phyloP scores from a whole-genome alignment of 2,329 filamentous ascomycete genomes.

The Podosphaera aphanis region DNA sequence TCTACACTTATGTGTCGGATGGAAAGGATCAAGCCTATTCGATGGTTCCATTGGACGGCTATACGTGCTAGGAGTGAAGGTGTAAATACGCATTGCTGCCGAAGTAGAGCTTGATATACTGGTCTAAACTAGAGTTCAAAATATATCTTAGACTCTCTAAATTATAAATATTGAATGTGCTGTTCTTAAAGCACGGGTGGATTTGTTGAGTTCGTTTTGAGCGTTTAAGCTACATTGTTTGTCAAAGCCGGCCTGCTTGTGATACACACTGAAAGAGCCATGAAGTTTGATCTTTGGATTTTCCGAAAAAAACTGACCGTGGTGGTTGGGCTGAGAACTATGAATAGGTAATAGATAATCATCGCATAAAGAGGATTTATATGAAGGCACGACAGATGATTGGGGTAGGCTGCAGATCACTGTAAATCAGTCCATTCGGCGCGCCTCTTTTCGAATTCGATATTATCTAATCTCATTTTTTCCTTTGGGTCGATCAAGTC shows the following conservation, averaged over 20 bases:
- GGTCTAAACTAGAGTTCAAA: background rate
- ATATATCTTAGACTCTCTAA: no score
- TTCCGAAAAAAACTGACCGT: no score
- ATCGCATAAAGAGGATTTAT: no score
- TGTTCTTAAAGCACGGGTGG: no score
- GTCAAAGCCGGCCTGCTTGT: no score
- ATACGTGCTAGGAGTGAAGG: slow-evolving; percentile 19
- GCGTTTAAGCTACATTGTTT: no score
- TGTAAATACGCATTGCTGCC: background rate
- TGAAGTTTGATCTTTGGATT: no score
- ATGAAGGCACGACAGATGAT: background rate
- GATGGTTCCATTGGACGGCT: slow-evolving; percentile 15
- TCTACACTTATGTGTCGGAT: slow-evolving; percentile 30
- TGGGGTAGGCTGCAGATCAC: background rate
- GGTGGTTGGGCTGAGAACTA: no score
- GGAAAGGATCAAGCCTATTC: slow-evolving; percentile 20
- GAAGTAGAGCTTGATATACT: background rate
- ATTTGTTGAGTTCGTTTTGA: no score
- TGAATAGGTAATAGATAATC: no score
- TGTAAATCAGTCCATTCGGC: slow-evolving; percentile 4
- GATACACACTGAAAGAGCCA: no score
- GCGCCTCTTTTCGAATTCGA: slow-evolving; percentile 10
- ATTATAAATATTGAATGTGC: no score
- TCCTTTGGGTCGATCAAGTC: slow-evolving; percentile 37
- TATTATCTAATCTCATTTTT: slow-evolving; percentile 23